Evolutionary conservation across 2,329 filamentous ascomycete species (phyloP), one percentile per base, ranked within the genome.

Genomic region (Zopfia rhizophila): DNA sequence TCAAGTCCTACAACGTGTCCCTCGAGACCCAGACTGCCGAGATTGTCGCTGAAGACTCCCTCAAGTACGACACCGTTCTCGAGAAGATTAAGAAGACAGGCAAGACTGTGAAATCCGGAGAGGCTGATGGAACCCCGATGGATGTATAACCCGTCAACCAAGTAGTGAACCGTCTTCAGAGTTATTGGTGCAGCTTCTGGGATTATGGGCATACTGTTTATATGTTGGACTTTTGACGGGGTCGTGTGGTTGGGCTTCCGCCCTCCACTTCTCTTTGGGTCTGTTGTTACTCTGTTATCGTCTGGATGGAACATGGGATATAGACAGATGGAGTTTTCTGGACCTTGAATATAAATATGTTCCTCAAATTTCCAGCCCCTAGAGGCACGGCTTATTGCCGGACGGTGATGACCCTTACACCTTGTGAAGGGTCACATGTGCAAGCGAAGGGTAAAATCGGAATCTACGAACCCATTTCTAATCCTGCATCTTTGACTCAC

Each of bases 51-150:
- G 83, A 86, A 56, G 79, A 84, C 3, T 78, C 75, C 43, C 81
- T 95, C 53, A 79, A 83, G 47, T 96, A 93, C 78, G 85, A 90
- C 57, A 90, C 85, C 36, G 90, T 96, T 48, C 84, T 96, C 51
- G 81, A 83, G 69, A 95, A 90, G 72, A 96, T 97, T 73, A 86
- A 88, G 82, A 96, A 96, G 85, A 96, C 92, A 10, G 92, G 92
- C 66, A 97, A 97, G 84, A 88, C 88, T 67, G 86, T 97, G 70
- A 95, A 89, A 75, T 85, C 81, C 19, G 89, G 82, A 59, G 83
- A 85, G 78, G 87, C 82, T 17, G 88, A 92, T 68, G 89, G 88
- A 33, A 45, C 58, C 28, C 43, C 56, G 17, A 56, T 45, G 59
- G 64, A 67, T 11, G 56, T 70, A 28, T 72, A 63, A 43, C 38